These are phyloP conservation scores for Penicillium fuscoglaucum DNA, from an alignment of 2,329 filamentous ascomycete genomes.

Conservation along the genomic window DNA sequence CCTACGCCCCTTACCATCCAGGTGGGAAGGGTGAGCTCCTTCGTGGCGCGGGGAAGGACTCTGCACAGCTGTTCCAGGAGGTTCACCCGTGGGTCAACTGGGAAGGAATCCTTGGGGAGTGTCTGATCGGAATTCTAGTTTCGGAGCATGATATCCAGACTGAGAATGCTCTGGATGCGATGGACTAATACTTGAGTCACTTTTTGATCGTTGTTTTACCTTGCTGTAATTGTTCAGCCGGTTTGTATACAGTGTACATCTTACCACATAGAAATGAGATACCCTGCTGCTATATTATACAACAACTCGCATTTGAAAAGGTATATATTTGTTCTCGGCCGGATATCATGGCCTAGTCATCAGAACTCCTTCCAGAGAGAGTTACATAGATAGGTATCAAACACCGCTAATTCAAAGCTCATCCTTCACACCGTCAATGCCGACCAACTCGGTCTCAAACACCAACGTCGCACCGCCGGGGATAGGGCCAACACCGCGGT, in stretches of 20 bases:
- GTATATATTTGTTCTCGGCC: not conserved
- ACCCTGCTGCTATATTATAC: constrained; percentile 14
- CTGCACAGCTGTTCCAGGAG: constrained; percentile 61
- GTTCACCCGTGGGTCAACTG: constrained; percentile 69
- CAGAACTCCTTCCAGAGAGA: not conserved
- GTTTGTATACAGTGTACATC: constrained; percentile 10
- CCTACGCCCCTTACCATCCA: constrained; percentile 87
- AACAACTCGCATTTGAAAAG: not conserved
- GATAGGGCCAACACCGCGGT: constrained; percentile 75
- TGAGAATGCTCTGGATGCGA: constrained; percentile 53
- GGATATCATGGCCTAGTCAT: not conserved
- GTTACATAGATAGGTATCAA: not conserved
- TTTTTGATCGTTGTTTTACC: not conserved
- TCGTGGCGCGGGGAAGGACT: constrained; percentile 66
- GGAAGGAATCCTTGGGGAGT: constrained; percentile 65
- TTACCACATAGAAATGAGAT: constrained; percentile 19
- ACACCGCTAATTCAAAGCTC: constrained; percentile 38
- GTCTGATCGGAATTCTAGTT: constrained; percentile 62
- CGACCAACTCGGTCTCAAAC: constrained; percentile 88
- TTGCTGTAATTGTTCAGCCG: not conserved
- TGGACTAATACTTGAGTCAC: constrained; percentile 52
- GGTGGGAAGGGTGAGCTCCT: constrained; percentile 68
- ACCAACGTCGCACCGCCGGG: constrained; percentile 78
- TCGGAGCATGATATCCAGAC: constrained; percentile 50
- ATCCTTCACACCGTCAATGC: constrained; percentile 71